Evolutionary conservation across 73 alveolate genomes (phyloP), one percentile per base, ranked within the genome.

Genomic region (Halteria grandinella): DNA sequence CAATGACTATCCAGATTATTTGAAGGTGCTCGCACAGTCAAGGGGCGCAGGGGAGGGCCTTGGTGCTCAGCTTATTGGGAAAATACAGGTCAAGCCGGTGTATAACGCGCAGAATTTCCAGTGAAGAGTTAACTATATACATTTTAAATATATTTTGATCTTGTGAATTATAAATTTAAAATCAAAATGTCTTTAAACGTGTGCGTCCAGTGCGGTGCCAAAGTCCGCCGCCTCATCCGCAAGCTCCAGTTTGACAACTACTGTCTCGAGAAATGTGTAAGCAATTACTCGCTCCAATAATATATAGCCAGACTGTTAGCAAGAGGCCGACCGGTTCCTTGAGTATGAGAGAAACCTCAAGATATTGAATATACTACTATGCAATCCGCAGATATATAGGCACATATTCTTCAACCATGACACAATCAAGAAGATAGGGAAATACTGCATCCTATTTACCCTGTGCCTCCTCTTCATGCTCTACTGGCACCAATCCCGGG

Each of bases 391-490:
- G 45, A 60, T 60, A 6, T 60, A 60, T 23, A 37, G 77, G 1
- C 77, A 60, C 41, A 60, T 60, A 60, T 60, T 60, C 34, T 60
- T 60, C 23, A 60, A 60, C 29, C 77, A 60, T 37, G 77, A 60
- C 8, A 7, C 48, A 12, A 36, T 32, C 21, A 24, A 5, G 23
- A 60, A 37, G 15, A 25, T 60, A 4, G 43, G 27, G 43, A 60
- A 15, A 39, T 21, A 40, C 1, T 36, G 58, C 43, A 17, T 28
- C 1, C 11, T 60, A 10, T 60, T 60, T 21, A 11, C 29, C 12
- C 45, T 15, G 29, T 18, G 37, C n/a, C 23, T 60, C 1, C 43
- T 60, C 28, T 55, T 60, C 6, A 60, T 60, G 77, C 59, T 60
- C 4, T 60, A 60, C 58, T 60, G 77, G 15, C 15, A 39, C 15